phyloP scores from a whole-genome alignment of 176 grass and related monocot genomes.

The maize (Zea mays) region DNA sequence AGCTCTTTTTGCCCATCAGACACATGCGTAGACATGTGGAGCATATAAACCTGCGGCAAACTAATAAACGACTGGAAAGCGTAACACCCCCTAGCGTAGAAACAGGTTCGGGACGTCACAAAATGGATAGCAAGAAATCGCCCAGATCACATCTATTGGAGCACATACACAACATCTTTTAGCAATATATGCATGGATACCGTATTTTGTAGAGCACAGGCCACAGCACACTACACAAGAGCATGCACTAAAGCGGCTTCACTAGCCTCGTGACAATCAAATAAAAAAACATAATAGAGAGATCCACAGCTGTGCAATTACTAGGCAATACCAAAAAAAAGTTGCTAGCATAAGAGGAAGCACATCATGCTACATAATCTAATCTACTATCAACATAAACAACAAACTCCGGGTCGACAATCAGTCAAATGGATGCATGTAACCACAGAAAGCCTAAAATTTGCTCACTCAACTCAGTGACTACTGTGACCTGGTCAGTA shows the following conservation, averaged over 20 bases:
- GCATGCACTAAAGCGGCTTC: not conserved
- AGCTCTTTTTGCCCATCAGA: no score
- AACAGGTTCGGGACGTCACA: no score
- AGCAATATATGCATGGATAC: no score
- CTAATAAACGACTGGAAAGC: no score
- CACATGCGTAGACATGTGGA: no score
- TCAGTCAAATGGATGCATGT: not conserved
- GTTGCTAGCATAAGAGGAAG: slow-evolving; percentile 12
- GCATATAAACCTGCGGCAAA: no score
- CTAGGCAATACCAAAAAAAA: slow-evolving; percentile 39
- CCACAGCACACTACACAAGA: not conserved
- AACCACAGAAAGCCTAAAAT: slow-evolving; percentile 43
- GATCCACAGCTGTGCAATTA: slow-evolving; percentile 42
- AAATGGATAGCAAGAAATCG: no score
- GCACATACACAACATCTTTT: no score
- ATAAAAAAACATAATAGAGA: slow-evolving; percentile 33
- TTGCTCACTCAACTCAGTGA: slow-evolving; percentile 46
- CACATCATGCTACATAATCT: slow-evolving; percentile 7
- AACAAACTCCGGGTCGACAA: slow-evolving; percentile 29
- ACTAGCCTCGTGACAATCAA: not conserved
- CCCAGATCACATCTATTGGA: no score
- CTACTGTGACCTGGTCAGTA: slow-evolving; percentile 30
- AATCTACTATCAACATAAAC: slow-evolving; percentile 34
- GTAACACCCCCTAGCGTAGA: no score
- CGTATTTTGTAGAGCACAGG: no score